Percentiles rank a stretch among this genome's conserved stretches.
Conservation (phyloP, 371 early-diverging fungal genomes). For the Lichtheimia corymbifera region DNA sequence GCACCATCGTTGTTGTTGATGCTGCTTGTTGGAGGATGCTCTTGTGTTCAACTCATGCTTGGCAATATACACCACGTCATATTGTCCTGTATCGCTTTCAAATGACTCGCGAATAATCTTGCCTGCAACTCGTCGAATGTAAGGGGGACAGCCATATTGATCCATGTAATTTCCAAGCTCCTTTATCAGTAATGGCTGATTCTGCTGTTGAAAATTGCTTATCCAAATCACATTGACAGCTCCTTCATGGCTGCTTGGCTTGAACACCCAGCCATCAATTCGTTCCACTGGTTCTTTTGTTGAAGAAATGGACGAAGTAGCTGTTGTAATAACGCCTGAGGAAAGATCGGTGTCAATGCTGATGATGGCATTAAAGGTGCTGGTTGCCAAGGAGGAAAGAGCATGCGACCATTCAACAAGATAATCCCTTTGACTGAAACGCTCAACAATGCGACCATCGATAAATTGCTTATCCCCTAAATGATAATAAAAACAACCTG, state of each 20-base stretch:
- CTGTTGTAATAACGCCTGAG: slow-evolving; percentile 52
- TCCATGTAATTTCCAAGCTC: slow-evolving; percentile 31
- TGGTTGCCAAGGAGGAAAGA: slow-evolving; percentile 1
- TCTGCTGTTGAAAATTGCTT: not conserved
- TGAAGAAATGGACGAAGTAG: slow-evolving; percentile 56
- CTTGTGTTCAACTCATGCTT: slow-evolving; percentile 30
- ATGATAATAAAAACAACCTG: not conserved
- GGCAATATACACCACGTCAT: slow-evolving; percentile 30
- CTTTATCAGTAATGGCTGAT: not conserved
- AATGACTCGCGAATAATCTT: slow-evolving; percentile 38
- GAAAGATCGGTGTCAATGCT: slow-evolving; percentile 57
- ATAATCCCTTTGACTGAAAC: slow-evolving; percentile 58
- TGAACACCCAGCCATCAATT: slow-evolving; percentile 62
- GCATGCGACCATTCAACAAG: slow-evolving; percentile 40
- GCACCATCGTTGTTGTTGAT: slow-evolving; percentile 23
- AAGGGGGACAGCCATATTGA: slow-evolving; percentile 57
- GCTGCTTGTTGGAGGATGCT: slow-evolving; percentile 4
- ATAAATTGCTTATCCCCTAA: slow-evolving; percentile 56
- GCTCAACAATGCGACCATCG: slow-evolving; percentile 46
- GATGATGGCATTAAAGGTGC: slow-evolving; percentile 30
- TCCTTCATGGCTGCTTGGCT: slow-evolving; percentile 22
- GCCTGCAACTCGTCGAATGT: slow-evolving; percentile 47
- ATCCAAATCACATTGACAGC: slow-evolving; percentile 7
- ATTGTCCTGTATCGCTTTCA: slow-evolving; percentile 17
- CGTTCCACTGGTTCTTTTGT: slow-evolving; percentile 20